Evolutionary conservation across 108 stramenopile genomes (phyloP).

Genomic region (Thalassiosira profunda): DNA sequence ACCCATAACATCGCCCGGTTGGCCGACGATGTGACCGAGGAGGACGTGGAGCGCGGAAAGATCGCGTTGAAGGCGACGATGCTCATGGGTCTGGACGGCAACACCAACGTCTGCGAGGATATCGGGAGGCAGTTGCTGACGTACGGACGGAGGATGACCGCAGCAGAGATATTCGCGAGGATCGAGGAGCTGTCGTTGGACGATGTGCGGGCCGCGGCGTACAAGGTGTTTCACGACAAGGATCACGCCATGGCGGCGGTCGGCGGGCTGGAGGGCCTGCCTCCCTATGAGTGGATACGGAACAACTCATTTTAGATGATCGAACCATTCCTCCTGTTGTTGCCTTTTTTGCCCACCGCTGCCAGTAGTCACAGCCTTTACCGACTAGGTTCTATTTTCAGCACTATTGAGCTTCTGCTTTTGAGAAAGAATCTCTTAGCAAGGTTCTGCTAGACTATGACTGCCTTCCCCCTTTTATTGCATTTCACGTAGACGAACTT

Average conservation of each 20-base stretch:
- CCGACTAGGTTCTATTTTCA: too few species aligned
- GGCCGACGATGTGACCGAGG: conserved; percentile 88
- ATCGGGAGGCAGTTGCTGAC: conserved; percentile 99
- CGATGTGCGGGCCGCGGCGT: conserved; percentile 93
- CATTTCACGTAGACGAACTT: too few species aligned
- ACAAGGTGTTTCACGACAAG: conserved; percentile 94
- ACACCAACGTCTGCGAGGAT: conserved; percentile 97
- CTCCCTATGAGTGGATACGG: conserved; percentile 91
- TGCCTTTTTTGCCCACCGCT: too few species aligned
- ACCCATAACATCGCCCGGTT: conserved; percentile 93
- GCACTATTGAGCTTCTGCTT: too few species aligned
- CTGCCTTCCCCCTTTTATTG: too few species aligned
- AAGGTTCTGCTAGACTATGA: too few species aligned
- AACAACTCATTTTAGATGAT: conserved; percentile 73
- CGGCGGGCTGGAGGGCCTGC: conserved; percentile 98
- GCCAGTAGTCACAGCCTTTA: too few species aligned
- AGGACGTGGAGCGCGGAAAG: conserved; percentile 97
- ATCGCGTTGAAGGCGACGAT: conserved; percentile 97
- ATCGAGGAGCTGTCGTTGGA: conserved; percentile 95
- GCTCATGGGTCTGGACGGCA: conserved; percentile 97
- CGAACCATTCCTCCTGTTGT: too few species aligned
- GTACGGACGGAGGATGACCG: conserved; percentile 98
- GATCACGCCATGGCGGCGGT: conserved; percentile 99
- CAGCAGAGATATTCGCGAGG: conserved; percentile 96
- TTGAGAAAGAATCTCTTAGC: too few species aligned